Evolutionary conservation across 2,329 filamentous ascomycete genomes (phyloP), one percentile per base, ranked within the genome.

Genomic region (Talaromyces funiculosus): DNA sequence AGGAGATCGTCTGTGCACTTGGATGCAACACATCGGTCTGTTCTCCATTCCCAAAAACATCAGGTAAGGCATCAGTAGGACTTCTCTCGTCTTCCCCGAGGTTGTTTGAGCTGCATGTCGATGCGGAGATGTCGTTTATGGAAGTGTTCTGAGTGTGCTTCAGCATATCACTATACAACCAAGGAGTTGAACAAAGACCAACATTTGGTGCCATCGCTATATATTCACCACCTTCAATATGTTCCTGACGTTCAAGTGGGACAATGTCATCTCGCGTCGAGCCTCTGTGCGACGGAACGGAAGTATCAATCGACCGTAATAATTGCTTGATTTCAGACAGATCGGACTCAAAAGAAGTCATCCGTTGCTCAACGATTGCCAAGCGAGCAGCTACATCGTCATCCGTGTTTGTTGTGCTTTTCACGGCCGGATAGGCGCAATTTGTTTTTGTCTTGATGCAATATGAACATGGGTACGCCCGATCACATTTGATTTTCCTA

Each of bases 401-500:
- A 18, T 56, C 24, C 14, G 53, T 42, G 14, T 56, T 18, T 7
- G 37, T 43, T 70, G 63, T 51, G 59, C 55, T 37, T 68, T 61
- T 42, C 3, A 3, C 3, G 33, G 62, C n/a, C 42, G 70, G 67
- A 24, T 70, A 78, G 12, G 66, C 65, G 60, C 77, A 79, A 62
- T 72, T 65, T 8, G 65, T 63, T 7, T 66, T 65, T 0, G 75
- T 67, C 57, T 75, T 78, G 18, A 67, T 53, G 61, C 80, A 81
- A 59, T 77, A 79, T 9, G 71, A 71, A 59, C 79, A 81, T 1
- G 75, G 75, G 60, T 66, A 12, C 67, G 67, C 63, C 69, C 73
- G 66, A 69, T 72, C 33, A 59, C 75, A 78, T 67, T 75, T 78
- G 53, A 78, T 74, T 61, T 77, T 78, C 45, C 75, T 72, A 6